Base-by-base conservation (phyloP, 768 basidiomycete genomes). In the Vishniacozyma victoriae region DNA sequence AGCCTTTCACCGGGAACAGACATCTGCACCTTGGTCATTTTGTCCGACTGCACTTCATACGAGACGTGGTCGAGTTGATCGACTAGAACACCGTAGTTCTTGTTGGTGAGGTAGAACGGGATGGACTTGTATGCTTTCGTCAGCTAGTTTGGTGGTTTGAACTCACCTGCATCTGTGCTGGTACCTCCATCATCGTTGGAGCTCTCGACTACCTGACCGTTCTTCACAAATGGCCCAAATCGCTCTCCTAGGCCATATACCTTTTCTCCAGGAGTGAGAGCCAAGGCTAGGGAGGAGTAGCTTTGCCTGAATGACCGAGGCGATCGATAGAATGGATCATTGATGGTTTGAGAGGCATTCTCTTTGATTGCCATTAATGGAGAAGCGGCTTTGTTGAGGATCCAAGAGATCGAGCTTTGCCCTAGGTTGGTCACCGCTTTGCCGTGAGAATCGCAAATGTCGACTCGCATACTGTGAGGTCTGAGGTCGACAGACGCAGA, bases 181-280 rank as follows among this genome's bases (percentile, higher is more conserved):
- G 83, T 86, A 26, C 85, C 84, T 19, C 84, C 84, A 59, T 86
- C 84, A 65, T 80, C 78, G 55, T 85, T 84, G 84, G 84, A 86
- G 4, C 83, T 72, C 51, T 76, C 79, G 38, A 85, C 72, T 4
- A 43, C 43, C 57, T 68, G 64, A 14, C 84, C 84, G 54, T 86
- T 85, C 75, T 86, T 86, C 4, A 84, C 78, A 50, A 86, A 82
- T 7, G 83, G 76, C 2, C 82, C 81, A 64, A 86, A 86, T 46
- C 84, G 80, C 70, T 86, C 84, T 38, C 85, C 85, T 13, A 85
- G 75, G 3, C 84, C 84, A 60, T 85, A 86, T 18, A 86, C 76
- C 36, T 80, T 77, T 69, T 85, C 84, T 16, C 82, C 85, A 0
- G 83, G 82, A 22, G 80, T 79, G 4, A 83, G 70, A 50, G 79